phyloP scores from a whole-genome alignment of 768 basidiomycete species.

The Favolaschia claudopus region DNA sequence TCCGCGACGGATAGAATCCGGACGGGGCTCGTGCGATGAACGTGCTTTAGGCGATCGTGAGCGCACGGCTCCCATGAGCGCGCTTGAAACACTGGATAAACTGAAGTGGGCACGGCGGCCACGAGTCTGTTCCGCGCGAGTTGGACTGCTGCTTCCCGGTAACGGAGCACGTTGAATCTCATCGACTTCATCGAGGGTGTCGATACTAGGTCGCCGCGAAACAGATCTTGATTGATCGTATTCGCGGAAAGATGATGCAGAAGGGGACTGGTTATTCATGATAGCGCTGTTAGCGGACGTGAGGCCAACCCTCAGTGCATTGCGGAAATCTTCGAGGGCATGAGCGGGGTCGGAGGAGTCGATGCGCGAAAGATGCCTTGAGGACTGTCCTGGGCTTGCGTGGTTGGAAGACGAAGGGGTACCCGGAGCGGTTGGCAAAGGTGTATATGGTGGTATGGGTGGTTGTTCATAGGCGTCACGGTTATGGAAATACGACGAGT shows the following conservation, averaged over 20 bases:
- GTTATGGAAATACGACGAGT: slow-evolving; percentile 22
- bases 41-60: slow-evolving; percentile 51
- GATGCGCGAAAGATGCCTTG: not conserved
- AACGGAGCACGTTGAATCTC: slow-evolving; percentile 5
- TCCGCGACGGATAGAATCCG: slow-evolving; percentile 38
- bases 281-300: slow-evolving; percentile 17
- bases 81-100: slow-evolving; percentile 59
- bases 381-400: slow-evolving; percentile 18
- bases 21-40: slow-evolving; percentile 28
- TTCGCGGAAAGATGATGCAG: slow-evolving; percentile 25
- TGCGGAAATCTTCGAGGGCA: slow-evolving; percentile 48
- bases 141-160: slow-evolving; percentile 21
- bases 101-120: slow-evolving; percentile 57
- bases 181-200: slow-evolving; percentile 48
- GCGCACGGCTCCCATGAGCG: slow-evolving; percentile 56
- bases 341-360: slow-evolving; percentile 38
- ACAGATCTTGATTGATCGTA: slow-evolving; percentile 40
- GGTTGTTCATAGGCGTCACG: not conserved
- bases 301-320: slow-evolving; percentile 41
- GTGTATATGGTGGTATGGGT: slow-evolving; percentile 25
- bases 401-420: slow-evolving; percentile 20
- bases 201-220: slow-evolving; percentile 50
- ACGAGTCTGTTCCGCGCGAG: slow-evolving; percentile 31
- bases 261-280: slow-evolving; percentile 3
- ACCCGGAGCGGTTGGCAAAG: slow-evolving; percentile 14